Conservation (phyloP, 352 stramenopile species). For the Peronospora tabacina region DNA sequence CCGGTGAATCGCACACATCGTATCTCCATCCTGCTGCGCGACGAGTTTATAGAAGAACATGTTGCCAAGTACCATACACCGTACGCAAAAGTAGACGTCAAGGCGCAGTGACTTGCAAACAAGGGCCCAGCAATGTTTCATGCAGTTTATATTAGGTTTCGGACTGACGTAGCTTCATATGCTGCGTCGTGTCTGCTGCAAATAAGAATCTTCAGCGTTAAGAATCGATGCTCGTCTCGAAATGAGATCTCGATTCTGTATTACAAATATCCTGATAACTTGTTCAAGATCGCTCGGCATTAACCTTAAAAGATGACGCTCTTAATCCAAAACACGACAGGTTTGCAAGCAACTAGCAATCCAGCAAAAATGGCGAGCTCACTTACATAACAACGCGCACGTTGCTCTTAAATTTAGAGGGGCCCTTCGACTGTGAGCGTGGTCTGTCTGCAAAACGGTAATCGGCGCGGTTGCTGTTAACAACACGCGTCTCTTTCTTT, state of each 20-base stretch:
- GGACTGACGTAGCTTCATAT: conserved; percentile 22
- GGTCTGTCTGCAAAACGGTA: conserved; percentile 64
- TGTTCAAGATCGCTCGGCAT: conserved; percentile 6
- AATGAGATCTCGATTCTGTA: not conserved
- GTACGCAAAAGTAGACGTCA: conserved; percentile 16
- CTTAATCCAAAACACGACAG: conserved; percentile 21
- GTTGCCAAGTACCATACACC: conserved; percentile 33
- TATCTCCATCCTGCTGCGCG: conserved; percentile 81
- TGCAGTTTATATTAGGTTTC: conserved; percentile 32
- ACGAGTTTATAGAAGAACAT: conserved; percentile 46
- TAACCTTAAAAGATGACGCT: conserved; percentile 3
- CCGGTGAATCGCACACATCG: conserved; percentile 61
- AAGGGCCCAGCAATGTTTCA: conserved; percentile 8
- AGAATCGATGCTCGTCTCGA: not conserved
- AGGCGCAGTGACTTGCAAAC: conserved; percentile 20
- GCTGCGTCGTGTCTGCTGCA: conserved; percentile 11
- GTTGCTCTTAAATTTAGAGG: conserved; percentile 61
- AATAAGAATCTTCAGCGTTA: conserved; percentile 10
- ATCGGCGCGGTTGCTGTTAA: conserved; percentile 76
- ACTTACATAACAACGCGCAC: conserved; percentile 45
- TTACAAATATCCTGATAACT: conserved; percentile 5
- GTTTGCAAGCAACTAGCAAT: conserved; percentile 4
- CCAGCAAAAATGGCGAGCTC: conserved; percentile 5
- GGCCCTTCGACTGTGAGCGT: conserved; percentile 35
- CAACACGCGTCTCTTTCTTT: conserved; percentile 56